Percentiles rank a stretch among this genome's conserved stretches.
phyloP scores from a whole-genome alignment of 2,329 filamentous ascomycete species.

The Arthrobotrys conoides region DNA sequence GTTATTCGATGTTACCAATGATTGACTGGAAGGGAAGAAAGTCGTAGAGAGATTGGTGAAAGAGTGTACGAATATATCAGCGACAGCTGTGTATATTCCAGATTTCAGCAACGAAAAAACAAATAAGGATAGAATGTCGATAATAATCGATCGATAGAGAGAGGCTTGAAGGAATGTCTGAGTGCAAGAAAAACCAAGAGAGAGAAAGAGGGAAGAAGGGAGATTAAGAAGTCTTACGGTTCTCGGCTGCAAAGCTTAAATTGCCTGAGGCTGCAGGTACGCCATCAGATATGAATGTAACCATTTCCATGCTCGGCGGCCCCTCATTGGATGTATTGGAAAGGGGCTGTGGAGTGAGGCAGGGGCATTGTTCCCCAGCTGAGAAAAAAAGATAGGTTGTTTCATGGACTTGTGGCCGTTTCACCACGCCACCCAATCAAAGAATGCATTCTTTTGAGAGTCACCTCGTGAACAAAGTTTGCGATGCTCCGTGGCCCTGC shows the following conservation, averaged over 20 bases:
- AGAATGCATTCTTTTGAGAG: not conserved
- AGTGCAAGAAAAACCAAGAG: constrained; percentile 21
- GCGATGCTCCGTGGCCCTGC: constrained; percentile 19
- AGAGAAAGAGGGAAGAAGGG: constrained; percentile 36
- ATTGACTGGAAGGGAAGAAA: constrained; percentile 28
- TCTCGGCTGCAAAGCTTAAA: constrained; percentile 51
- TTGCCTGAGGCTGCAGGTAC: constrained; percentile 39
- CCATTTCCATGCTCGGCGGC: constrained; percentile 1
- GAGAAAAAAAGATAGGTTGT: constrained; percentile 46
- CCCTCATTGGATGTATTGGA: constrained; percentile 36
- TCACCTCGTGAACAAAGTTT: not conserved
- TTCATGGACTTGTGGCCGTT: constrained; percentile 44
- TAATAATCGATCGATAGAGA: constrained; percentile 24
- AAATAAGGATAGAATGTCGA: constrained; percentile 12
- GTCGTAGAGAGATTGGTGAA: constrained; percentile 6
- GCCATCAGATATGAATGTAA: constrained; percentile 21
- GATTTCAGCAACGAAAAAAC: constrained; percentile 8
- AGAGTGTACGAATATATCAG: constrained; percentile 59
- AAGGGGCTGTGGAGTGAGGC: constrained; percentile 31
- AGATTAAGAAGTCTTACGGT: constrained; percentile 34
- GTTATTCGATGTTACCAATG: constrained; percentile 27
- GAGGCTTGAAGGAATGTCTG: constrained; percentile 35
- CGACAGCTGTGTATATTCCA: constrained; percentile 57
- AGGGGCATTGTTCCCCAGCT: constrained; percentile 10
- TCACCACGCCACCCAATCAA: constrained; percentile 47